Base-by-base conservation (phyloP, 768 basidiomycete genomes). In the Auriscalpium orientale region DNA sequence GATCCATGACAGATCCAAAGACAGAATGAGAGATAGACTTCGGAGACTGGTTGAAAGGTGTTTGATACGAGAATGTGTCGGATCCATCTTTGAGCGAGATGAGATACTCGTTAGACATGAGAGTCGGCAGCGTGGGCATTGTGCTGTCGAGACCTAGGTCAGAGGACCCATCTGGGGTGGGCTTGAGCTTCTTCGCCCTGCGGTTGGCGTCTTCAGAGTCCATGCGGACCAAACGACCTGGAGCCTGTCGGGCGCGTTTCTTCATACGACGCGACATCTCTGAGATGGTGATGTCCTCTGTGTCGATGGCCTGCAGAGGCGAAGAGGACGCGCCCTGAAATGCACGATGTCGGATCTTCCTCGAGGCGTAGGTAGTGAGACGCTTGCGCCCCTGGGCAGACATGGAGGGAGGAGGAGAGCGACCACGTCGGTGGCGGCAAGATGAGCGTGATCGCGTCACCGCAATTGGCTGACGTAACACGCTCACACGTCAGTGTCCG, bases 201-300 rank as follows among this genome's bases (percentile, higher is more conserved):
- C 66, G 68, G 2, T 67, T 66, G 8, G 65, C 50, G 22, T 49
- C 58, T 0, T 28, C 49, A 33, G 37, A 36, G n/a, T 50, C 28
- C 9, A 51, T 16, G 43, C 56, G 49, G 40, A 48, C 46, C 34
- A 12, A n/a, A 21, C n/a, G 59, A 18, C 62, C 66, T 11, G 66
- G 60, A 13, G 65, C 67, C n/a, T 71, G 70, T 56, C 77, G 75
- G 11, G 76, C 74, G 15, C 78, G 70, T 61, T 79, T 79, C 60
- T 76, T 73, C 71, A 78, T 76, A 28, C 77, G 71, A 18, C 63
- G 71, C 22, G 72, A 68, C 70, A 79, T 75, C 66, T 77, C 74
- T 8, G 68, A 56, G 33, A 68, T 65, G 4, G 75, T 66, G 18
- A 77, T 60, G 57, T 73, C 70, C 33, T 71, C 66, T 13, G 37